These are phyloP conservation scores for Fonsecaea multimorphosa DNA, from an alignment of 2,329 filamentous ascomycete genomes.

Conservation along the genomic window DNA sequence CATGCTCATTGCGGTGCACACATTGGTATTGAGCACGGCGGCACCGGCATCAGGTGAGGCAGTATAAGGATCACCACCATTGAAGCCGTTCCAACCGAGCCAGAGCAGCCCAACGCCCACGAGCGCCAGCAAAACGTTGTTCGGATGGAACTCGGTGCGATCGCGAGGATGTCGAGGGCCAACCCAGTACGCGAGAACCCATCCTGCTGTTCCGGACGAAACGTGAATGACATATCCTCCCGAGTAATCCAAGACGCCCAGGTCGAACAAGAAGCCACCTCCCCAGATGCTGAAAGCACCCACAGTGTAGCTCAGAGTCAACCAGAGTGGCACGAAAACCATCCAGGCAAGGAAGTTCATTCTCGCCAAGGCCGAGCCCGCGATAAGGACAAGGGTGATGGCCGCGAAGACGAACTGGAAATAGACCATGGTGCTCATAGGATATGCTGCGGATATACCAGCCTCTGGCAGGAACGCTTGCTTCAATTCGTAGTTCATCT, in stretches of 20 bases:
- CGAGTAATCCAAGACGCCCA: slow-evolving; percentile 59
- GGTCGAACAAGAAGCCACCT: slow-evolving; percentile 54
- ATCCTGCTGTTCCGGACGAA: slow-evolving; percentile 59
- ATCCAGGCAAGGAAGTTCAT: slow-evolving; percentile 62
- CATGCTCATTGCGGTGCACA: slow-evolving; percentile 56
- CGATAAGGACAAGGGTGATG: slow-evolving; percentile 57
- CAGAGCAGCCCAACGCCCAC: slow-evolving; percentile 59
- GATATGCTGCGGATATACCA: slow-evolving; percentile 51
- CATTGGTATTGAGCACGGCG: slow-evolving; percentile 60
- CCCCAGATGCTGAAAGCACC: slow-evolving; percentile 54
- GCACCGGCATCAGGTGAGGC: slow-evolving; percentile 58
- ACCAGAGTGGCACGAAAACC: slow-evolving; percentile 59
- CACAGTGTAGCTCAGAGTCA: slow-evolving; percentile 55
- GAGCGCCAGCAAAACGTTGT: slow-evolving; percentile 55
- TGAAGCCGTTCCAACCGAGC: slow-evolving; percentile 62
- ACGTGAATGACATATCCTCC: slow-evolving; percentile 61
- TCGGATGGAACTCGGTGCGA: slow-evolving; percentile 54
- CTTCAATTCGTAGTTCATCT: slow-evolving; percentile 52
- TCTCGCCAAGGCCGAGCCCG: slow-evolving; percentile 55
- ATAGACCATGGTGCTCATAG: slow-evolving; percentile 59
- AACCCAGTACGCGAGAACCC: slow-evolving; percentile 56
- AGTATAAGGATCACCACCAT: slow-evolving; percentile 60
- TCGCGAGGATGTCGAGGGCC: slow-evolving; percentile 55
- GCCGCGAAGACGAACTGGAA: slow-evolving; percentile 62
- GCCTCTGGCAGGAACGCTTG: slow-evolving; percentile 54